Percentiles rank a stretch among this genome's conserved stretches.
phyloP scores from a whole-genome alignment of 306 rosid species.

The Spatholobus suberectus region DNA sequence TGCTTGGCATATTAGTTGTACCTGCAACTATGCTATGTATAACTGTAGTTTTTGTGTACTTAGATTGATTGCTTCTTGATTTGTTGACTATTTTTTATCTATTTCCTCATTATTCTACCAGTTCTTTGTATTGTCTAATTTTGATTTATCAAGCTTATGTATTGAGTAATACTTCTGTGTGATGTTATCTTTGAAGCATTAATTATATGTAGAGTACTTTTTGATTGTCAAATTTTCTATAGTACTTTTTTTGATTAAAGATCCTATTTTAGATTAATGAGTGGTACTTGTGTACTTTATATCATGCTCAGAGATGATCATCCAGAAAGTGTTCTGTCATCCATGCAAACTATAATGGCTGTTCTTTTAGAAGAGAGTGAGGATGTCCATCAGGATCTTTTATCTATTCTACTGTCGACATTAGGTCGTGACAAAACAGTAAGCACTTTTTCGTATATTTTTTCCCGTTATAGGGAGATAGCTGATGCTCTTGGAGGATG shows the following conservation, averaged over 20 bases:
- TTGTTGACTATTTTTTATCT: background rate
- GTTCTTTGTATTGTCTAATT: slow-evolving; percentile 25
- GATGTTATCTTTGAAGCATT: slow-evolving; percentile 1
- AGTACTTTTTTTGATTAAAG: slow-evolving; percentile 23
- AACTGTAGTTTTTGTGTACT: background rate
- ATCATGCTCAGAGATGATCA: slow-evolving; percentile 84
- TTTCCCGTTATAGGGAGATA: slow-evolving; percentile 27
- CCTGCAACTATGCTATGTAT: slow-evolving; percentile 12
- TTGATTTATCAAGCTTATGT: slow-evolving; percentile 29
- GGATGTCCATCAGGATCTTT: slow-evolving; percentile 72
- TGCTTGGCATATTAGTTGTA: slow-evolving; percentile 28
- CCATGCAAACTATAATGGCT: slow-evolving; percentile 91
- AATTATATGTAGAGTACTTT: slow-evolving; percentile 9
- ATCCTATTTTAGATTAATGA: slow-evolving; percentile 36
- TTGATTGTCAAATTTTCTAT: slow-evolving; percentile 6
- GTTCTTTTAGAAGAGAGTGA: slow-evolving; percentile 96
- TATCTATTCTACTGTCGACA: slow-evolving; percentile 66
- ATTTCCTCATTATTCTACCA: slow-evolving; percentile 12
- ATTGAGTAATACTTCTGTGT: slow-evolving; percentile 7
- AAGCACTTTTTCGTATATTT: slow-evolving; percentile 44
- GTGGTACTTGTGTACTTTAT: slow-evolving; percentile 36
- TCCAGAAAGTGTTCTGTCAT: slow-evolving; percentile 84
- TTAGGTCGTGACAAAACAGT: slow-evolving; percentile 82
- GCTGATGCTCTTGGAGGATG: slow-evolving; percentile 23
- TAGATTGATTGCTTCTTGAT: slow-evolving; percentile 28